Percentiles rank a stretch among this genome's conserved stretches.
phyloP scores from a whole-genome alignment of 2,329 filamentous ascomycete genomes.

The Aspergillus thermomutatus region DNA sequence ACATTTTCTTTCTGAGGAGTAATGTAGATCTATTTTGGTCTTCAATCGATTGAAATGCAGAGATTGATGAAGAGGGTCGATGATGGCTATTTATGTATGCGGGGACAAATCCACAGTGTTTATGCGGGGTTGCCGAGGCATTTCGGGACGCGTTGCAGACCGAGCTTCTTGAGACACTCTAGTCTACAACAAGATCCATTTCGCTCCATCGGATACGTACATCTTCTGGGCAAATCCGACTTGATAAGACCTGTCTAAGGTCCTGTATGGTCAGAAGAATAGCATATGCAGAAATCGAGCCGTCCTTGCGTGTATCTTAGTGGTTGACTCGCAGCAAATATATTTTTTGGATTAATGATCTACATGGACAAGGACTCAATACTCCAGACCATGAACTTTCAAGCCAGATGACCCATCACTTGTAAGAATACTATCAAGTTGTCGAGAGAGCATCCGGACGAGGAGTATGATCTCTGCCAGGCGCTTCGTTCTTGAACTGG shows the following conservation, averaged over 20 bases:
- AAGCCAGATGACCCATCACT: background rate
- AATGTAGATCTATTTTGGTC: background rate
- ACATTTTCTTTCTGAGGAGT: slow-evolving; percentile 33
- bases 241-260: background rate
- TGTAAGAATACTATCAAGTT: background rate
- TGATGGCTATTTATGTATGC: background rate
- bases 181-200: background rate
- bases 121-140: slow-evolving; percentile 6
- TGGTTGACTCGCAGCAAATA: background rate
- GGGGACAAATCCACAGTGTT: background rate
- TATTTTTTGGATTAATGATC: background rate
- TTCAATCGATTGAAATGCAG: background rate
- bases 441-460: background rate
- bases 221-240: background rate
- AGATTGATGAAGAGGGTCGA: background rate
- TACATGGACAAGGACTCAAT: background rate
- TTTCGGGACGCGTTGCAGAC: background rate
- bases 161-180: background rate
- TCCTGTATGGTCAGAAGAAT: background rate
- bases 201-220: background rate
- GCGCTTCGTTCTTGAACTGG: no score
- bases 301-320: background rate
- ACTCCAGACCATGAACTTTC: background rate
- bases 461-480: no score
- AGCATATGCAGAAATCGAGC: background rate